These are phyloP conservation scores for Calonectria multiphialidica DNA, from an alignment of 2,329 filamentous ascomycete species.

Conservation along the genomic window DNA sequence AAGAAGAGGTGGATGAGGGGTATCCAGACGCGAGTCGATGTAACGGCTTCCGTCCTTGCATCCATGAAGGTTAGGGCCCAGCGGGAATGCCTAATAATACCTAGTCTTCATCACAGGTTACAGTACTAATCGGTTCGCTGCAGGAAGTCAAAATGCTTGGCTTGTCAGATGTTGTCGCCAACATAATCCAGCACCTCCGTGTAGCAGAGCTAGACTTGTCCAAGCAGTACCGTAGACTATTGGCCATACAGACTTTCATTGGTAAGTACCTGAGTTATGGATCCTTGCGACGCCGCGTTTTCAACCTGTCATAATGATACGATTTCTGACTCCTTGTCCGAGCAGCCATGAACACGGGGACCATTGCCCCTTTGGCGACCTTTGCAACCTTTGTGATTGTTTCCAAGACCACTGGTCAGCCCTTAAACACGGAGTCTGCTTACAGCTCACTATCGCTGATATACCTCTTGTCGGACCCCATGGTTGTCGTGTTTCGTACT, in stretches of 20 bases:
- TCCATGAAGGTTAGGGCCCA: conserved; percentile 25
- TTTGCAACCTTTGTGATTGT: conserved; percentile 28
- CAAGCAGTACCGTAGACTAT: background rate
- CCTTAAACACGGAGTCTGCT: conserved; percentile 22
- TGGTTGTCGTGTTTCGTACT: conserved; percentile 12
- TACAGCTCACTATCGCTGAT: conserved; percentile 29
- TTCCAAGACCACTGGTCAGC: conserved; percentile 21
- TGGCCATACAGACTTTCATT: background rate
- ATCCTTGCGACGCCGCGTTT: background rate
- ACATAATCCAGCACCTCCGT: background rate
- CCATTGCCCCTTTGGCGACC: conserved; percentile 17
- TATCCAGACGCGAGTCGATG: conserved; percentile 27
- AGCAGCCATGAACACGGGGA: background rate
- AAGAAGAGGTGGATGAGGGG: conserved; percentile 27
- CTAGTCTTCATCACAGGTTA: background rate
- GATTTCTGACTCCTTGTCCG: background rate
- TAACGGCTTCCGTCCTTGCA: conserved; percentile 24
- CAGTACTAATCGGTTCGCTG: background rate
- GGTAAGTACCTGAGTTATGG: background rate
- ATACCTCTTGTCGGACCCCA: conserved; percentile 22
- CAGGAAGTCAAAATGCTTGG: conserved; percentile 3
- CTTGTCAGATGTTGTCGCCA: background rate
- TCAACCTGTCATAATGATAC: background rate
- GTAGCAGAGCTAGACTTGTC: background rate
- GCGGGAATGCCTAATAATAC: background rate